A percentile compares a stretch with the other conserved stretches of the same genome.
Evolutionary conservation across 108 stramenopile genomes (phyloP).

Genomic region (Cylindrotheca fusiformis): DNA sequence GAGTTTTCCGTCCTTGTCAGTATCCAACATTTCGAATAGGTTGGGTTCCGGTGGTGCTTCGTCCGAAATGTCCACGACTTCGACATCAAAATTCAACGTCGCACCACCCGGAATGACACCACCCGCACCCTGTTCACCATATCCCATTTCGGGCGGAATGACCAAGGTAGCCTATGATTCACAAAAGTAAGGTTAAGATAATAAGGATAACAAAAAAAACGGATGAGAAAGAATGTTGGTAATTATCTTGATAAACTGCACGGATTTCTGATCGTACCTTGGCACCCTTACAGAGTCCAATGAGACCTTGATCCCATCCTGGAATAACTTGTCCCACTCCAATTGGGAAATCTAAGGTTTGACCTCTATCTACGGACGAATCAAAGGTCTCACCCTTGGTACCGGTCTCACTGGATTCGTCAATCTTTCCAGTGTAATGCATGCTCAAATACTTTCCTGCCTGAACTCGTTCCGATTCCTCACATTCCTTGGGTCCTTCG

Average conservation of each 20-base stretch:
- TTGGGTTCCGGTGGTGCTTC: conserved; percentile 31
- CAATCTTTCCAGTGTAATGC: conserved; percentile 38
- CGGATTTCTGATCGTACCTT: conserved; percentile 78
- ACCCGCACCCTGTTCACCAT: conserved; percentile 90
- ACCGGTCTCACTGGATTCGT: conserved; percentile 29
- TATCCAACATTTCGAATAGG: conserved; percentile 29
- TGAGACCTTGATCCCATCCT: conserved; percentile 59
- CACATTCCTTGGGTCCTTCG: conserved; percentile 29
- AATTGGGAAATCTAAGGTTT: conserved; percentile 91
- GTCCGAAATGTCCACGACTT: conserved; percentile 39
- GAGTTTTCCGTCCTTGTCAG: conserved; percentile 32
- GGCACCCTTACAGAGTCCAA: conserved; percentile 60
- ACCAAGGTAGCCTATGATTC: conserved; percentile 93
- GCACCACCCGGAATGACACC: conserved; percentile 92
- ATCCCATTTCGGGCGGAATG: conserved; percentile 90
- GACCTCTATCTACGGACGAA: conserved; percentile 86
- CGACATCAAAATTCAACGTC: conserved; percentile 94
- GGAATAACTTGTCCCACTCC: conserved; percentile 52
- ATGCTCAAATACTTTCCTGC: conserved; percentile 19
- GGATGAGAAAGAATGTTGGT: no score
- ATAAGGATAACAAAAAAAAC: no score
- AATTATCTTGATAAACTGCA: no score
- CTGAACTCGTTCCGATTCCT: conserved; percentile 22
- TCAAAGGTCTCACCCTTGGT: conserved; percentile 96
- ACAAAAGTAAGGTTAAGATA: no score